Evolutionary conservation across 1,139 yeast genomes (phyloP).

Genomic region (Sugiyamaella pinicola): DNA sequence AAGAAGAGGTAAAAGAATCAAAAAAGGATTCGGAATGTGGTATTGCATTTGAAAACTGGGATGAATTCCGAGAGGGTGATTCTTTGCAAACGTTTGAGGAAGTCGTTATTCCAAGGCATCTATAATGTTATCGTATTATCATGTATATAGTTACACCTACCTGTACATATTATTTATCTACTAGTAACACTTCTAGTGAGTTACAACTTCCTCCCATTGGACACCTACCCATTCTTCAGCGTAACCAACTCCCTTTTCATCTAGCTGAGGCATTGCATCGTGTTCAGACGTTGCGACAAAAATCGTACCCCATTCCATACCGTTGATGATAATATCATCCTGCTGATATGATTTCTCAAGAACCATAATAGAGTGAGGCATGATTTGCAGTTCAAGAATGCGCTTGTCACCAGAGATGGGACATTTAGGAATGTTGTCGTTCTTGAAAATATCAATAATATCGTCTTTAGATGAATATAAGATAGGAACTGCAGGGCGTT

Average conservation of each 20-base stretch:
- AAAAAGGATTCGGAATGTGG: conserved; percentile 93
- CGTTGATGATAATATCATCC: conserved; percentile 55
- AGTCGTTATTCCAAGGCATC: conserved; percentile 64
- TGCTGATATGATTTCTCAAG: conserved; percentile 67
- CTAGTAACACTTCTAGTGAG: conserved; percentile 8
- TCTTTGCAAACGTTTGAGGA: conserved; percentile 73
- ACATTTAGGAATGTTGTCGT: conserved; percentile 56
- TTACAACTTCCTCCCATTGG: conserved; percentile 72
- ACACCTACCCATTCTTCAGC: conserved; percentile 91
- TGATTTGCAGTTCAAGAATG: conserved; percentile 80
- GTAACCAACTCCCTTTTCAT: conserved; percentile 70
- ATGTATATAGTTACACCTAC: conserved; percentile 14
- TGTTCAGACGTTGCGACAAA: conserved; percentile 77
- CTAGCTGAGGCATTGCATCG: conserved; percentile 64
- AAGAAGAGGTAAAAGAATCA: conserved; percentile 77
- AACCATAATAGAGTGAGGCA: conserved; percentile 91
- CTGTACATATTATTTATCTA: conserved; percentile 13
- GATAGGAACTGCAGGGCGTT: conserved; percentile 62
- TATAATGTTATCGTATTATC: conserved; percentile 44
- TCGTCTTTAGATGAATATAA: conserved; percentile 67
- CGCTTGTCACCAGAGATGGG: conserved; percentile 50
- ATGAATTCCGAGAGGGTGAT: conserved; percentile 75
- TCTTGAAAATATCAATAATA: conserved; percentile 50
- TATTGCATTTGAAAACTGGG: conserved; percentile 69
- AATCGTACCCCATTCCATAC: conserved; percentile 98